phyloP scores from a whole-genome alignment of 75 land plant genomes.

The Picea sitchensis region DNA sequence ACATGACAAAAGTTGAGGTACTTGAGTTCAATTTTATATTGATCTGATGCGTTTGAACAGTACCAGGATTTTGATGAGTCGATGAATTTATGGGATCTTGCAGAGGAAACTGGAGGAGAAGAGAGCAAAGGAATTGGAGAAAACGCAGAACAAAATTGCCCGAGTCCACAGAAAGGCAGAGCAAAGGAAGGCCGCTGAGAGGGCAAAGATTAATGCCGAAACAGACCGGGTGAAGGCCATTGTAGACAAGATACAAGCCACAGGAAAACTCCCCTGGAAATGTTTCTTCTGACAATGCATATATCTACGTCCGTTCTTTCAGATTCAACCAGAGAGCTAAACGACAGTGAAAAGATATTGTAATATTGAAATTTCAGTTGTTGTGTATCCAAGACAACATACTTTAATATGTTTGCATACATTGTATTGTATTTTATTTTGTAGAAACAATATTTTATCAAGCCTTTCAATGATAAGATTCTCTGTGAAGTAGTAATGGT shows the following conservation, averaged over 20 bases:
- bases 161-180: conserved; percentile 71
- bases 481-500: no score
- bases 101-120: conserved; percentile 75
- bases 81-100: not conserved
- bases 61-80: not conserved
- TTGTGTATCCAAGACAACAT: no score
- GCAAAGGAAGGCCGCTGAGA: conserved; percentile 66
- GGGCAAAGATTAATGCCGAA: conserved; percentile 68
- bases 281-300: conserved; percentile 33
- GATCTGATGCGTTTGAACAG: not conserved
- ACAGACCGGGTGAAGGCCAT: conserved; percentile 41
- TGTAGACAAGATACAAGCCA: conserved; percentile 44
- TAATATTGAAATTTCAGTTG: no score
- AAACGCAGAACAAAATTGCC: conserved; percentile 79
- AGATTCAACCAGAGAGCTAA: no score
- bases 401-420: no score
- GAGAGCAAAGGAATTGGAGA: conserved; percentile 60
- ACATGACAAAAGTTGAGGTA: conserved; percentile 80
- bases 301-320: not conserved
- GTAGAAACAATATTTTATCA: no score
- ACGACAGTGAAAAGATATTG: no score
- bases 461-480: no score
- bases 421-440: no score
- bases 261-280: conserved; percentile 47
- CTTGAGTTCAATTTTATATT: not conserved